These are phyloP conservation scores for Cyberlindnera amylophila DNA, from an alignment of 805 yeast genomes.

Conservation along the genomic window DNA sequence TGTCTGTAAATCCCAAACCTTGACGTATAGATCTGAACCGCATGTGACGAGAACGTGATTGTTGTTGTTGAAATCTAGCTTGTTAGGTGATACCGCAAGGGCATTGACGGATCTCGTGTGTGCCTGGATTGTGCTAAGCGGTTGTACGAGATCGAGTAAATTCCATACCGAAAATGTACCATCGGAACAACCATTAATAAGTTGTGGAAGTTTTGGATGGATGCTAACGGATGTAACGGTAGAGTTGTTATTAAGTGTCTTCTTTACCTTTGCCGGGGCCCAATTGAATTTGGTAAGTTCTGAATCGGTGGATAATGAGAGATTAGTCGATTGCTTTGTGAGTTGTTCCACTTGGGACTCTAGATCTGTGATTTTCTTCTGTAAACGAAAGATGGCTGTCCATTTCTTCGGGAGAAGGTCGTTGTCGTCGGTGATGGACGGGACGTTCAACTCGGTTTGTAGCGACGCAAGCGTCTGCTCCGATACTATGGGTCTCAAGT, in stretches of 20 bases:
- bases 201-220: constrained; percentile 69
- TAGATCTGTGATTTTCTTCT: constrained; percentile 64
- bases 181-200: constrained; percentile 61
- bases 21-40: constrained; percentile 51
- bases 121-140: constrained; percentile 63
- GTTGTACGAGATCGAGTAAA: constrained; percentile 50
- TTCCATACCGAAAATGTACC: constrained; percentile 78
- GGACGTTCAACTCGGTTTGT: constrained; percentile 23
- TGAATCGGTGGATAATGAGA: constrained; percentile 25
- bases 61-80: constrained; percentile 19
- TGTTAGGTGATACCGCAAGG: constrained; percentile 51
- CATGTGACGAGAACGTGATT: constrained; percentile 40
- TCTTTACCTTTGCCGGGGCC: constrained; percentile 26
- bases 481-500: constrained; percentile 34
- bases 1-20: constrained; percentile 64
- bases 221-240: constrained; percentile 60
- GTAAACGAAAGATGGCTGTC: constrained; percentile 80
- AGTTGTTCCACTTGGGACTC: constrained; percentile 55
- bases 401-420: constrained; percentile 70
- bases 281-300: constrained; percentile 22
- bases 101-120: constrained; percentile 70
- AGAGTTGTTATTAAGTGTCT: constrained; percentile 33
- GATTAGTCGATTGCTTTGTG: constrained; percentile 38
- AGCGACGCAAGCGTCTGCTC: constrained; percentile 12
- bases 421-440: constrained; percentile 25